Evolutionary conservation across 2,329 filamentous ascomycete species (phyloP), one percentile per base, ranked within the genome.

Genomic region (Xenoacremonium recifei): DNA sequence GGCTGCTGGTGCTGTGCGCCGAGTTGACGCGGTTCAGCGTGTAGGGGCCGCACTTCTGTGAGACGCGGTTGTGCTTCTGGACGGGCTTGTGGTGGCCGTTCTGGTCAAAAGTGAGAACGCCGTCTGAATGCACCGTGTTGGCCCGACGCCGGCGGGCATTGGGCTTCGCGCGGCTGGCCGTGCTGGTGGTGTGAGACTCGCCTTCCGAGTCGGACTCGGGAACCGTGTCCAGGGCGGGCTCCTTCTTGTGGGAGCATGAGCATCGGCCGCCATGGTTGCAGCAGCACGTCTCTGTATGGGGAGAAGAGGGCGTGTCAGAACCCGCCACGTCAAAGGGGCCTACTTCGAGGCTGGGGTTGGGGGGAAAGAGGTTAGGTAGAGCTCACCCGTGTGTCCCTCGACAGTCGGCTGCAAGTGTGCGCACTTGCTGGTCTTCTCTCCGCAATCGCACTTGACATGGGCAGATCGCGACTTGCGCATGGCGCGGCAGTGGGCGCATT

Each of bases 361-460:
- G n/a, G n/a, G n/a, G n/a, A n/a, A n/a, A n/a, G n/a, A n/a, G n/a
- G n/a, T n/a, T n/a, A n/a, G n/a, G n/a, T n/a, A n/a, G n/a, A 42
- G 55, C 76, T 77, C 65, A 81, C 73, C 79, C 69, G 73, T 75
- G 64, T 81, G 78, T 50, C 78, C 78, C 37, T 80, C 76, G 39
- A 79, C 58, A 25, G 73, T 72, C 39, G 74, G 73, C 55, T 80
- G 75, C 59, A 82, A 55, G 63, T 84, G 79, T 45, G 76, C 68
- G 65, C 81, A 84, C 64, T 80, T 80, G 73, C 86, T 85, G 49
- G 84, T 82, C 77, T 95, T 96, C 69, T 95, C 89, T 65, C 89
- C 91, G 69, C 93, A 99, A 69, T 97, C 91, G 72, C 93, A 99
- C 69, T 93, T 95, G 62, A 93, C 82, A 69, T 97, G 93, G 52